Percentiles rank a stretch among this genome's conserved stretches.
Evolutionary conservation across 495 filamentous ascomycete species (phyloP).

Genomic region (Pseudoneurospora amorphoporcata): DNA sequence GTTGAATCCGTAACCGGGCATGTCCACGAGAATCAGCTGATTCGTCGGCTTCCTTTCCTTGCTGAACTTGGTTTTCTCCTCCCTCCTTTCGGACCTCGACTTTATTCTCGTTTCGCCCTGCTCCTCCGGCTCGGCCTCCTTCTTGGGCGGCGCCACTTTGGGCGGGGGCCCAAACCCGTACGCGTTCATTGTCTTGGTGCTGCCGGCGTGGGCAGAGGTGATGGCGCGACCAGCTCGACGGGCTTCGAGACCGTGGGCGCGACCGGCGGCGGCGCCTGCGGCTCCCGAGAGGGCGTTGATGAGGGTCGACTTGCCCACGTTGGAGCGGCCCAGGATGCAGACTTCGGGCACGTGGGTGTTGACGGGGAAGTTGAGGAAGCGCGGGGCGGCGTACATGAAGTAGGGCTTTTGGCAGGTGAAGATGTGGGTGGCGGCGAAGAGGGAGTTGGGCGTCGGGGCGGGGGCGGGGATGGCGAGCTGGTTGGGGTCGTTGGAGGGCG

Average conservation of each 20-base stretch:
- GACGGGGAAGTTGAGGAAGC: conserved; percentile 57
- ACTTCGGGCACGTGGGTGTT: conserved; percentile 49
- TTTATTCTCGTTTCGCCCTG: neutral
- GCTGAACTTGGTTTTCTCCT: conserved; percentile 24
- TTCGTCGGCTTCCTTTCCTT: conserved; percentile 40
- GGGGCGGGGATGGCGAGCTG: conserved; percentile 10
- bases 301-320: conserved; percentile 85
- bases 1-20: conserved; percentile 87
- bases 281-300: conserved; percentile 70
- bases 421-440: conserved; percentile 39
- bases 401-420: conserved; percentile 52
- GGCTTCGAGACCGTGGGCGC: conserved; percentile 13
- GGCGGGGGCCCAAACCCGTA: conserved; percentile 57
- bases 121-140: conserved; percentile 1
- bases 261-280: conserved; percentile 11
- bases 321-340: conserved; percentile 61
- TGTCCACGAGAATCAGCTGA: conserved; percentile 64
- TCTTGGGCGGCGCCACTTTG: conserved; percentile 9
- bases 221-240: conserved; percentile 35
- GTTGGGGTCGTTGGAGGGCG: conserved; percentile 25
- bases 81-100: neutral
- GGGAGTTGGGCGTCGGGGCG: conserved; percentile 5
- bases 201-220: conserved; percentile 62
- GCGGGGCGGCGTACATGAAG: conserved; percentile 59
- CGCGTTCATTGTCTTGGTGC: conserved; percentile 74